phyloP scores from a whole-genome alignment of 208 protist species.

The Trypanosoma theileri region DNA sequence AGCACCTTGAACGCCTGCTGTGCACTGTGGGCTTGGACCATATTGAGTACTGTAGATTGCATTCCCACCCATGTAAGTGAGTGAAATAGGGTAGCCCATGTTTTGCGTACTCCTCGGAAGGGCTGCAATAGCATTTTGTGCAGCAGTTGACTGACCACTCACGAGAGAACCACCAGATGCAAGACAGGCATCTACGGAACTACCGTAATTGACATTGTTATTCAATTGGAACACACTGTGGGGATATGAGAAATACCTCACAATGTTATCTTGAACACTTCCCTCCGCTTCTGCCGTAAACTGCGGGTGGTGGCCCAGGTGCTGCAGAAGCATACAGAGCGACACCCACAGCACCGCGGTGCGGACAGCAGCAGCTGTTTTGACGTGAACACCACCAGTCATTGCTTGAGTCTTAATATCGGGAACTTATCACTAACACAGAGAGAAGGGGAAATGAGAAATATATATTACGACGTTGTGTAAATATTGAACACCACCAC shows the following conservation, averaged over 20 bases:
- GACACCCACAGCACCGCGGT: conserved; percentile 1
- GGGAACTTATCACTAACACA: too few species aligned
- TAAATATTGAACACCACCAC: too few species aligned
- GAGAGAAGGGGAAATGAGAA: too few species aligned
- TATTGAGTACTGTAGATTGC: neutral
- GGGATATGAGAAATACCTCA: neutral
- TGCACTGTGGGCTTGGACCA: neutral
- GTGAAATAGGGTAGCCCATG: too few species aligned
- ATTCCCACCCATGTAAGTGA: conserved; percentile 5
- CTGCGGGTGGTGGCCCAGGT: neutral
- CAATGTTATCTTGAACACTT: neutral
- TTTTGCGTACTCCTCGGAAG: neutral
- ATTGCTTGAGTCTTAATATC: neutral
- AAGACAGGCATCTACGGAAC: neutral
- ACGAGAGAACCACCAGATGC: neutral
- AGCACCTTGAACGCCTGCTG: neutral
- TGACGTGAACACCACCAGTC: neutral
- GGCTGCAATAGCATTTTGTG: neutral
- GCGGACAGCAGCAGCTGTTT: neutral
- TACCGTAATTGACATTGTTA: conserved; percentile 1
- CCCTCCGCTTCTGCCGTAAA: neutral
- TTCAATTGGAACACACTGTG: neutral
- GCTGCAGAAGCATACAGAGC: conserved; percentile 1
- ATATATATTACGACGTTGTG: too few species aligned
- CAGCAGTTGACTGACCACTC: conserved; percentile 4